These are phyloP conservation scores for Aspergillus sp. DNA, from an alignment of 2,329 filamentous ascomycete species.

Conservation along the genomic window DNA sequence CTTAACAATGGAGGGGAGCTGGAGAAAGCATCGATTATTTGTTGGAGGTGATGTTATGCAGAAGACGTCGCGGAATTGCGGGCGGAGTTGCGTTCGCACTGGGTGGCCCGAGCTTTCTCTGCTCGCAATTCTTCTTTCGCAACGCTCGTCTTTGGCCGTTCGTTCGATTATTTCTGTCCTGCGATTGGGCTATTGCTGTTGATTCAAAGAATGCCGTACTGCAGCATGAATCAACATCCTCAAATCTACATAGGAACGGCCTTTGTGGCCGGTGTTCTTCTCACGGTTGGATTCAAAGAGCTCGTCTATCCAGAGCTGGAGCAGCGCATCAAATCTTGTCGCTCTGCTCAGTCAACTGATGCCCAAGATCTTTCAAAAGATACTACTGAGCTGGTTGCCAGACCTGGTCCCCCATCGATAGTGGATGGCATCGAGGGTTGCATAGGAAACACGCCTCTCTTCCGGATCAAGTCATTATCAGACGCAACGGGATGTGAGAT, in stretches of 20 bases:
- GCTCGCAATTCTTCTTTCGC: no score
- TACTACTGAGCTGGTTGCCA: constrained; percentile 12
- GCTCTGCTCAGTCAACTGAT: constrained; percentile 14
- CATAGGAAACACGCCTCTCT: constrained; percentile 88
- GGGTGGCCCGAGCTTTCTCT: no score
- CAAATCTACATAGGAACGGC: constrained; percentile 60
- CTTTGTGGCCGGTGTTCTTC: constrained; percentile 70
- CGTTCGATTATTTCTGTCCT: no score
- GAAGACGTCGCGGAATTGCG: no score
- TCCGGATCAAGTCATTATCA: constrained; percentile 80
- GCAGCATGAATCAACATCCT: constrained; percentile 28
- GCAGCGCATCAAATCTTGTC: constrained; percentile 49
- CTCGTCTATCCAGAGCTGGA: constrained; percentile 72
- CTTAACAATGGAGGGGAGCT: constrained; percentile 3
- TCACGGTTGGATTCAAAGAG: constrained; percentile 75
- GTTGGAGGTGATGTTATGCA: no score
- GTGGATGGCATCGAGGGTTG: constrained; percentile 80
- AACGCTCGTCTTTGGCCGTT: no score
- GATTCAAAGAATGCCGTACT: neutral
- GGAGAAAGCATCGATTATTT: constrained; percentile 6
- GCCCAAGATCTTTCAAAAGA: constrained; percentile 4
- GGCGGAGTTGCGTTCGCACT: no score
- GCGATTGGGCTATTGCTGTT: no score
- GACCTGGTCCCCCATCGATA: constrained; percentile 43
- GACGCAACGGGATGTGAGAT: constrained; percentile 84